Base-by-base conservation (phyloP, 2,329 filamentous ascomycete species). In the Penicillium hesseltinei region DNA sequence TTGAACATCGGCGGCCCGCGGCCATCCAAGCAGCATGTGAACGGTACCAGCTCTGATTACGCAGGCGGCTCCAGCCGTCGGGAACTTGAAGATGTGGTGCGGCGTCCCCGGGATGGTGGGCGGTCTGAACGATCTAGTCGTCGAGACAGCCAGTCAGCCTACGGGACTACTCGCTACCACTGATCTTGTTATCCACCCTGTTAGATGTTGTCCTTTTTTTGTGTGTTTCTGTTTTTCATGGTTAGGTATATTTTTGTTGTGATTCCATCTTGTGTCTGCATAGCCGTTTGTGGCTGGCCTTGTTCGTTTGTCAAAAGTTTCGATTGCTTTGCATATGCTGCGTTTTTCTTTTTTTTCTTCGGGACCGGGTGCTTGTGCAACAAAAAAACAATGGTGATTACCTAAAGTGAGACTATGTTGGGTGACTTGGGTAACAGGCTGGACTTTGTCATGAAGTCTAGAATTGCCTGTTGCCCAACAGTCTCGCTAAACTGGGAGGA, bases 1-100 rank as follows among this genome's bases (percentile, higher is more conserved):
- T 60, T 77, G 50, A 76, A 74, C 56, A 75, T 77, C 53, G 73
- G 72, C 44, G 71, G 69, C 35, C 69, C 67, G 31, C 69, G 69
- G 54, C 69, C 46, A 36, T 44, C 73, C 15, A 74, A 73, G 61
- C 70, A 71, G 53, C 77, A 77, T 58, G 61, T 76, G 42, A 64
- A 67, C 25, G 59, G 65, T 7, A 51, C 62, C 23, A 60, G 64
- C 54, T 67, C 65, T 46, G 73, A 76, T 42, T 71, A 72, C 44
- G 69, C 70, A 10, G 68, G 69, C 43, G 65, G 65, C 53, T 64
- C 66, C 51, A 59, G 63, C 29, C 68, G 71, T 33, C 64, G 70
- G 54, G 73, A 71, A 43, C 54, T 72, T 23, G 73, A 75, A 45
- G 72, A 74, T 46, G 53, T 60, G 29, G 53, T 60, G 25, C 67